Conservation (phyloP, 169 alveolate genomes). For the Theileria equi region DNA sequence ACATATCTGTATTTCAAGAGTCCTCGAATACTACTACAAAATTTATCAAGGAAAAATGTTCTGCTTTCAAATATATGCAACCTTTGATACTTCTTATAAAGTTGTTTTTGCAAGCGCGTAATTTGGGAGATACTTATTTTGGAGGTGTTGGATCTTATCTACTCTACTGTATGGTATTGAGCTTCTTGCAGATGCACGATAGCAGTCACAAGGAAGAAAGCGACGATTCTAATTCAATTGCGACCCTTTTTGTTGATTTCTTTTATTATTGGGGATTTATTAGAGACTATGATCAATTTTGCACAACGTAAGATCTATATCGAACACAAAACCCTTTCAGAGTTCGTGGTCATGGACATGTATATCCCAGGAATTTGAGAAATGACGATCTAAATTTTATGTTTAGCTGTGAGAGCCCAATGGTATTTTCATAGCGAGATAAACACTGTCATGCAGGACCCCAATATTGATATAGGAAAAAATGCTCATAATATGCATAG, state of each 20-base stretch:
- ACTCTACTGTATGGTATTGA: conserved; percentile 72
- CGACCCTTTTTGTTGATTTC: conserved; percentile 63
- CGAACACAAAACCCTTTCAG: conserved; percentile 7
- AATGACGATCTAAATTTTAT: conserved; percentile 31
- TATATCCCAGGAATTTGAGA: conserved; percentile 61
- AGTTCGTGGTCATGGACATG: conserved; percentile 72
- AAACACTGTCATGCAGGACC: conserved; percentile 39
- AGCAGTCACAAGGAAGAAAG: conserved; percentile 37
- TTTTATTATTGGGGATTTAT: conserved; percentile 72
- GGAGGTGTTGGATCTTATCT: conserved; percentile 79
- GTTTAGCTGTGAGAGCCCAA: conserved; percentile 66
- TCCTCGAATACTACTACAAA: conserved; percentile 39
- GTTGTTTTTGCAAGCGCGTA: conserved; percentile 68
- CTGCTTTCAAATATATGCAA: conserved; percentile 67
- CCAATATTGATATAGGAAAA: conserved; percentile 51
- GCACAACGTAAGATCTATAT: conserved; percentile 22
- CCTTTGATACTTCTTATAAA: conserved; percentile 69
- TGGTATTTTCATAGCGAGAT: conserved; percentile 34
- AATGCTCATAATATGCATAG: conserved; percentile 42
- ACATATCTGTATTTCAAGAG: conserved; percentile 35
- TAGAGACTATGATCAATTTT: conserved; percentile 54
- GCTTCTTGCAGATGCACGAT: conserved; percentile 71
- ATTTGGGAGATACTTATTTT: conserved; percentile 69
- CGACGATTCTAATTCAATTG: conserved; percentile 49
- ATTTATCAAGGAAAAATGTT: conserved; percentile 55